Evolutionary conservation across 1,139 yeast species (phyloP), one percentile per base, ranked within the genome.

Genomic region (Geotrichum aggregatum): DNA sequence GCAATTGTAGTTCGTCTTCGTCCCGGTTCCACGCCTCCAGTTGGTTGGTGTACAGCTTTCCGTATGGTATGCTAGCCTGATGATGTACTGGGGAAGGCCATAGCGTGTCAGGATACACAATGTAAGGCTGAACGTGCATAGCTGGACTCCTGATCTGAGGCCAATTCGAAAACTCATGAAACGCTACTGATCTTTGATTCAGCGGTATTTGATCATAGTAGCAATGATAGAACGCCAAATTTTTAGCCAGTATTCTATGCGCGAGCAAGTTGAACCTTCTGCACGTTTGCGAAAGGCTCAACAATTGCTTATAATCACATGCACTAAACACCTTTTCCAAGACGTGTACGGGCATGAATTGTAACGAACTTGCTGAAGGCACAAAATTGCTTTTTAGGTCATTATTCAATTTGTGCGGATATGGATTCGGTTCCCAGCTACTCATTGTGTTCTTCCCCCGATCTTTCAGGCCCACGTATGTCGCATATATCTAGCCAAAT

Each of bases 81-180:
- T 19, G 14, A 33, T 31, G 19, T 3, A 43, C 47, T 2, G 47
- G 14, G 5, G 47, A 24, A 13, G 47, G 47, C 26, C 19, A 1
- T 21, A 43, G 19, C 6, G 16, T 10, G 13, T 43, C 28, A 10
- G 47, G 31, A 8, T 4, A 7, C 26, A 43, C 47, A 6, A 11
- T 8, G n/a, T 18, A 21, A 19, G 47, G 47, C 18, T 43, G 47
- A n/a, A 43, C 11, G 22, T 43, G 47, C 7, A 43, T 19, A 43
- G 44, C 75, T 92, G 58, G 92, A 88, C 68, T 73, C 85, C 40
- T 91, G 91, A 66, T 95, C 95, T 1, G 76, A 91, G 56, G 79
- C 83, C 39, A 80, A 96, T 0, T 68, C 89, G 52, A 74, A 74
- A 11, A 19, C 3, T 41, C 35, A 11, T 30, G 30, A 10, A 43